Percentiles rank a stretch among this genome's conserved stretches.
Conservation (phyloP, 495 filamentous ascomycete genomes). For the Podospora tetraspora region DNA sequence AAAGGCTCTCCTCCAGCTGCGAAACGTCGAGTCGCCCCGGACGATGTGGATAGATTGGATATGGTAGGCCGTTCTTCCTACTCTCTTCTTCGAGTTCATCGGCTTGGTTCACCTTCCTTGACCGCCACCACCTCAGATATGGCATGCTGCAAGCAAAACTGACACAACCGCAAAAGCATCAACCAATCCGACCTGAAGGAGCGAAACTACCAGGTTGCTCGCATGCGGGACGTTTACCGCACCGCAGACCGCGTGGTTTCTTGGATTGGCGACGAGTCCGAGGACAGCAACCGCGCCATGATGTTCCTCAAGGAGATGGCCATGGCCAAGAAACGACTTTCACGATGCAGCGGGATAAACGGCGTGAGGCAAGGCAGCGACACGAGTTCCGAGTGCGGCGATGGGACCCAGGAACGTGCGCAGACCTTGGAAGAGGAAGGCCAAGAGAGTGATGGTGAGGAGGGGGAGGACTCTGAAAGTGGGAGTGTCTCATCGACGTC, state of each 20-base stretch:
- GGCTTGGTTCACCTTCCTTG: no score
- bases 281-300: neutral
- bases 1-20: neutral
- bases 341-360: neutral
- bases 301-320: neutral
- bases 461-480: neutral
- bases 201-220: neutral
- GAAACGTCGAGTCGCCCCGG: neutral
- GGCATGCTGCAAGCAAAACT: neutral
- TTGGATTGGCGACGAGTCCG: neutral
- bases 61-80: neutral
- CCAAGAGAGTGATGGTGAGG: neutral
- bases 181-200: neutral
- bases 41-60: neutral
- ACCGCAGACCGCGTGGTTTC: neutral
- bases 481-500: neutral
- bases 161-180: neutral
- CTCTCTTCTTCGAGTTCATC: no score
- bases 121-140: no score
- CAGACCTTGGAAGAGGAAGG: neutral
- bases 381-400: slow-evolving; percentile 1
- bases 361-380: neutral
- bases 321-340: neutral
- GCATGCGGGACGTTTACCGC: neutral
- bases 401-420: neutral